Evolutionary conservation across 257 asterid genomes (phyloP).

Genomic region (Coffea eugenioides): DNA sequence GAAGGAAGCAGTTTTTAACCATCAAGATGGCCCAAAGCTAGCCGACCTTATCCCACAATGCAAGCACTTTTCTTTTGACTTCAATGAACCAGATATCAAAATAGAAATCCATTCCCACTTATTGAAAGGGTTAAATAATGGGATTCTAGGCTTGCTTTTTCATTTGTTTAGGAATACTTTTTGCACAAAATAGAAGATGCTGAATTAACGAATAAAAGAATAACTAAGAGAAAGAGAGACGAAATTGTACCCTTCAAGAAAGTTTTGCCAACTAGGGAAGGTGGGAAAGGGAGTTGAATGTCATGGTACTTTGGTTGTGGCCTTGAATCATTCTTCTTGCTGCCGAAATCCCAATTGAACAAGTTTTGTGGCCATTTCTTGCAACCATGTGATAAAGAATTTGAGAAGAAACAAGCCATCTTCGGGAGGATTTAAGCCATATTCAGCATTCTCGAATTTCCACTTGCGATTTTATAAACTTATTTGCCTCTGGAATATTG

Average conservation of each 20-base stretch:
- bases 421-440: not conserved
- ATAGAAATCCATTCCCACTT: not conserved
- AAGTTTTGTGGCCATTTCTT: constrained; percentile 43
- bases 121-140: not conserved
- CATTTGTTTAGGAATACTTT: not conserved
- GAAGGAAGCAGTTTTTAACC: not conserved
- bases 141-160: not conserved
- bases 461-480: not conserved
- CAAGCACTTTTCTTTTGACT: constrained; percentile 16
- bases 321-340: constrained; percentile 28
- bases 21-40: not conserved
- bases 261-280: constrained; percentile 60
- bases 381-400: constrained; percentile 29
- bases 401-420: constrained; percentile 36
- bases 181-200: not conserved
- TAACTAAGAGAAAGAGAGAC: not conserved
- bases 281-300: constrained; percentile 62
- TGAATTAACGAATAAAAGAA: not conserved
- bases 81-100: not conserved
- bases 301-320: constrained; percentile 52
- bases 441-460: not conserved
- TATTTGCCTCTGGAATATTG: not conserved
- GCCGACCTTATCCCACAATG: constrained; percentile 23
- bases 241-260: constrained; percentile 56
- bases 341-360: constrained; percentile 71